Percentiles rank a stretch among this genome's conserved stretches.
Conservation (phyloP, 768 basidiomycete species). For the Paxillus involutus region DNA sequence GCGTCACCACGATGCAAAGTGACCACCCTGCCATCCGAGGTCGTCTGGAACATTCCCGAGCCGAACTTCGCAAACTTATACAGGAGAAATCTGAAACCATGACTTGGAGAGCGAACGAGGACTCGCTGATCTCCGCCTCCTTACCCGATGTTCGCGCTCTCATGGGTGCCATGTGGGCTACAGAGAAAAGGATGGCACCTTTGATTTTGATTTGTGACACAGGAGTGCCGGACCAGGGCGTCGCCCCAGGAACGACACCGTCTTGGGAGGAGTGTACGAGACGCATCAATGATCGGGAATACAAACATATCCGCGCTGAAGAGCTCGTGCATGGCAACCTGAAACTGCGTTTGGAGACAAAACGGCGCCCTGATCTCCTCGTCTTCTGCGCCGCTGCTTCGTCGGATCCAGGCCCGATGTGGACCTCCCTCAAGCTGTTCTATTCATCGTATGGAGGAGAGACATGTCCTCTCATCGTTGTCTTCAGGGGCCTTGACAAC, state of each 20-base stretch:
- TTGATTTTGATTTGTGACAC: conserved; percentile 18
- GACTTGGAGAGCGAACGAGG: conserved; percentile 25
- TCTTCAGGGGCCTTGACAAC: conserved; percentile 19
- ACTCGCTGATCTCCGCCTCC: conserved; percentile 14
- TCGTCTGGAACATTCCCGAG: conserved; percentile 19
- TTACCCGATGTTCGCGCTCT: conserved; percentile 21
- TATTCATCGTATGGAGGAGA: conserved; percentile 15
- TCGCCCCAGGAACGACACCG: not conserved
- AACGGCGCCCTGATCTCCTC: conserved; percentile 19
- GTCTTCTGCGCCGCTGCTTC: conserved; percentile 19
- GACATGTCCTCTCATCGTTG: conserved; percentile 20
- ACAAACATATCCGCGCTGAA: conserved; percentile 13
- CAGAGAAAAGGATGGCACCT: conserved; percentile 11
- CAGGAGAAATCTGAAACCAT: conserved; percentile 3
- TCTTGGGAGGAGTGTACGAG: not conserved
- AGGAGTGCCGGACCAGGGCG: conserved; percentile 2
- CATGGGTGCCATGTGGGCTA: not conserved
- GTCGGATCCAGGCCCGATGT: conserved; percentile 6
- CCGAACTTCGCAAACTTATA: conserved; percentile 18
- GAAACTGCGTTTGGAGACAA: not conserved
- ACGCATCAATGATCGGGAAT: conserved; percentile 7
- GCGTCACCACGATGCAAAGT: conserved; percentile 36
- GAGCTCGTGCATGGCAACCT: not conserved
- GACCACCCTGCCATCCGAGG: conserved; percentile 24
- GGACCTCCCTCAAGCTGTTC: conserved; percentile 17